Evolutionary conservation across 208 protist species (phyloP), one percentile per base, ranked within the genome.

Genomic region (Hexamita inflata): DNA sequence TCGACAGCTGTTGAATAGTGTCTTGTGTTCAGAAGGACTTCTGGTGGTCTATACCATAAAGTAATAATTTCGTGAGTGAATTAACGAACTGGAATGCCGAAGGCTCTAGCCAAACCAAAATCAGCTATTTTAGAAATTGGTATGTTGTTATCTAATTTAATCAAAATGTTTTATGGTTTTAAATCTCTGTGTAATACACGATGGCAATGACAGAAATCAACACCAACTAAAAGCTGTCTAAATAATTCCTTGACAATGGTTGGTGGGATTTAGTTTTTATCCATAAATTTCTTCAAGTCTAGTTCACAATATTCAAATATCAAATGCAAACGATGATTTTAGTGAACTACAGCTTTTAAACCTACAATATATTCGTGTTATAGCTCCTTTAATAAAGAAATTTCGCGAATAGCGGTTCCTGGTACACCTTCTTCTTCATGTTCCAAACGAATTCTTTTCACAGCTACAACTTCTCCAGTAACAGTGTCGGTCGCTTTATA

Each of bases 41-140:
- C 96, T n/a, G 96, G 97, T 0, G 97, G 91, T 58, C 97, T 87
- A 82, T 99, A 99, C 96, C 96, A 99, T 15, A 99, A 86, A 26
- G 97, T 99, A n/a, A 82, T 66, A 26, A 84, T 65, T 61, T 84
- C 81, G 40, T 80, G 76, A 26, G 81, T 84, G 40, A 83, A 84
- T 24, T 73, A 4, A 19, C 76, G 40, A 40, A 84, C 28, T 24
- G 81, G 81, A 57, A 84, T 66, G 19, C 39, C 45, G 64, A 80
- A 79, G 45, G 68, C 70, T 41, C 80, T 1, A 13, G 75, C 80
- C 32, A 83, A 62, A 41, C 80, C 77, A 67, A 78, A 81, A 66
- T 82, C 79, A 0, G 32, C 75, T 0, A 82, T 9, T 38, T 78
- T 78, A 15, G 34, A 38, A 0, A 77, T 26, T 40, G 24, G 26